A percentile compares a stretch with the other conserved stretches of the same genome.
These are phyloP conservation scores for Trichophyton mentagrophytes DNA, from an alignment of 2,329 filamentous ascomycete genomes.

Conservation along the genomic window DNA sequence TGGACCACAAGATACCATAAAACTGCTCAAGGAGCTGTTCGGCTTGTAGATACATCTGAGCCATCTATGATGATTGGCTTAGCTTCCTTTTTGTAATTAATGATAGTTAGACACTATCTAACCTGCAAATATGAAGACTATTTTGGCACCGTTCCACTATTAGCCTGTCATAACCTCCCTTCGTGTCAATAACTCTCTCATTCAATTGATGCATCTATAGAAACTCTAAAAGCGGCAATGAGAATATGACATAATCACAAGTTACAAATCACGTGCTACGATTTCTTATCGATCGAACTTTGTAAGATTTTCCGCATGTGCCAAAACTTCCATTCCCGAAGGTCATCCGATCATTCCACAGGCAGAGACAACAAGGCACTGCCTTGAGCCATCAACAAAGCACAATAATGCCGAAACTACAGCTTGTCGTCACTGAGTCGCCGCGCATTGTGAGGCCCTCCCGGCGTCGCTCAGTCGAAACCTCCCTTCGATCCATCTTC, in stretches of 20 bases:
- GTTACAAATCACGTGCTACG: neutral
- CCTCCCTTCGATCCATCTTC: neutral
- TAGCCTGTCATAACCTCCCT: neutral
- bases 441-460: conserved; percentile 28
- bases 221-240: neutral
- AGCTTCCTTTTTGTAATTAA: neutral
- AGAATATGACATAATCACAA: neutral
- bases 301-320: neutral
- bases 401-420: conserved; percentile 28
- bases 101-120: neutral
- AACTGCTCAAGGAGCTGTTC: conserved; percentile 69
- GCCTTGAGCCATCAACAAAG: neutral
- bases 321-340: neutral
- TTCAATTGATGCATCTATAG: neutral
- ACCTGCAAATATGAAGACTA: neutral
- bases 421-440: conserved; percentile 28
- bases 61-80: neutral
- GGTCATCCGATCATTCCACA: neutral
- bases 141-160: neutral
- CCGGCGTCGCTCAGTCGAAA: neutral
- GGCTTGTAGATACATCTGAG: neutral
- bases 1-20: conserved; percentile 69
- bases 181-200: neutral
- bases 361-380: neutral
- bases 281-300: neutral